Base-by-base conservation (phyloP, 805 yeast species). In the Kazachstania africana region DNA sequence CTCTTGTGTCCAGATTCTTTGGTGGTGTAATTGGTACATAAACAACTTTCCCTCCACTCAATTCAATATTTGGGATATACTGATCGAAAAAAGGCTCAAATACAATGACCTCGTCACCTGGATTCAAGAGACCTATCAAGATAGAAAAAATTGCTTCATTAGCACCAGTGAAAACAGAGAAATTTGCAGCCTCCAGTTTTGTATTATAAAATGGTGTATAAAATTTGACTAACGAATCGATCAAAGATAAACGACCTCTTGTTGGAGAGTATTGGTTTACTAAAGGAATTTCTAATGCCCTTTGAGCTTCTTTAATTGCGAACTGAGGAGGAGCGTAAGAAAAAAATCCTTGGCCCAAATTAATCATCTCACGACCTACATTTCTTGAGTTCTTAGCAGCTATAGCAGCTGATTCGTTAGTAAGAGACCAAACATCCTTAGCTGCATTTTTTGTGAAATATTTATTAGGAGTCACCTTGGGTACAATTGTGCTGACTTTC, bases 71-170 rank as follows among this genome's bases (percentile, higher is more conserved):
- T 35, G 96, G 75, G 42, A 91, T 82, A 59, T 91, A 91, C 59
- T 91, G 98, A 50, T 91, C 98, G 52, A 91, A 91, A 53, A 85
- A 91, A 3, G 98, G 98, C 57, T 88, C 94, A 51, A 91, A 81
- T 10, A 91, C 96, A 54, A 91, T 81, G 16, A 78, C 98, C 56
- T 91, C 98, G 48, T 91, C 98, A 15, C 93, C 96, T 2, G 75
- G 71, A 27, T 81, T 70, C 40, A 91, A 59, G 44, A 85, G 78
- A 0, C 93, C 98, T 36, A 84, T 78, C 52, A 87, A 76, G 3
- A 79, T 74, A 2, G 95, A 60, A 32, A 83, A 66, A 66, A 91
- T 81, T 23, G 96, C 97, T 60, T 91, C 97, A 49, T 91, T 91
- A 27, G 98, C 98, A 34, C 98, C 98, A 2, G 97, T 85, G 27